These are phyloP conservation scores for Diplosphaera chodatii DNA, from an alignment of 139 green algal species.

Conservation along the genomic window DNA sequence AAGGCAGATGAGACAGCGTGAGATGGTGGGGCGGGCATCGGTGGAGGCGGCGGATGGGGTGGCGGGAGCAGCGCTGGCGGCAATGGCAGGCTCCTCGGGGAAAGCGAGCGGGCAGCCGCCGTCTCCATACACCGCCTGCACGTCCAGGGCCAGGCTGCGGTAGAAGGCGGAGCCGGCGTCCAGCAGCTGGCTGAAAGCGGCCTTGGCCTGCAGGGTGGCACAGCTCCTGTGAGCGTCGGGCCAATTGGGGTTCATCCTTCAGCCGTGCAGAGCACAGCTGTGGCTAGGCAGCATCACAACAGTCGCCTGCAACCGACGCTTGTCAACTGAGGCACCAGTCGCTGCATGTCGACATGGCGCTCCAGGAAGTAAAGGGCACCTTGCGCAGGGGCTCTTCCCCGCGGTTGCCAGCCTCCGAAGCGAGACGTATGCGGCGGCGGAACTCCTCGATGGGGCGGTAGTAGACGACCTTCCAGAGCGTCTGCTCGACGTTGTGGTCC, in stretches of 20 bases:
- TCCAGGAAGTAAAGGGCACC: too few relatives aligned
- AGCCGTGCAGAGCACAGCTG: too few relatives aligned
- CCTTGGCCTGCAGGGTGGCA: constrained; percentile 14
- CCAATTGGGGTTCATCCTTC: too few relatives aligned
- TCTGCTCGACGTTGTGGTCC: constrained; percentile 41
- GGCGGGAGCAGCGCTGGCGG: not conserved
- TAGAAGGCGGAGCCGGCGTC: constrained; percentile 57
- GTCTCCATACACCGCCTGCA: constrained; percentile 21
- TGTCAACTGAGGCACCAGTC: too few relatives aligned
- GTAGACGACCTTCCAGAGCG: constrained; percentile 62
- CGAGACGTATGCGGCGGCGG: constrained; percentile 23
- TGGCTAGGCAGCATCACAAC: too few relatives aligned
- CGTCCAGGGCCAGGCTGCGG: constrained; percentile 29
- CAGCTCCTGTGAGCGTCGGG: too few relatives aligned
- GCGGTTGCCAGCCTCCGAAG: constrained; percentile 9
- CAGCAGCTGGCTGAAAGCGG: constrained; percentile 55
- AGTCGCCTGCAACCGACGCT: too few relatives aligned
- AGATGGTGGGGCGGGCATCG: constrained; percentile 14
- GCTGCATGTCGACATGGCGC: too few relatives aligned
- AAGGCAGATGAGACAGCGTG: constrained; percentile 67
- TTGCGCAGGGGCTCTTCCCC: constrained; percentile 16
- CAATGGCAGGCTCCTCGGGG: not conserved
- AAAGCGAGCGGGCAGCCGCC: constrained; percentile 22
- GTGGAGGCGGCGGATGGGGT: not conserved
- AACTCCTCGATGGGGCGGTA: constrained; percentile 78